phyloP scores from a whole-genome alignment of 2,329 filamentous ascomycete species.

The Xylaria arbuscula region DNA sequence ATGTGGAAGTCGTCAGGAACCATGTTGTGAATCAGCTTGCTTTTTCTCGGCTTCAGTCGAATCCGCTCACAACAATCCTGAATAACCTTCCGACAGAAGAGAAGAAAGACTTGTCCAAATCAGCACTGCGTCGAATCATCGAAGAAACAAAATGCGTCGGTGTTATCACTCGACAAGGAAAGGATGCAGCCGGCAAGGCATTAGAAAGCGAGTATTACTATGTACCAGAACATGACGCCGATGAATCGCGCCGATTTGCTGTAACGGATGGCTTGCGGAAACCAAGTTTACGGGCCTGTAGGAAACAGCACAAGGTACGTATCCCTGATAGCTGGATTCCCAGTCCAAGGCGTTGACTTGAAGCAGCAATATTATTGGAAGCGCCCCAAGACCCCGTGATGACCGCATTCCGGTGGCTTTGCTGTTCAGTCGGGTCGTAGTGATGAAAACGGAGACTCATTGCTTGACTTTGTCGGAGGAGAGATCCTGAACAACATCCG shows the following conservation, averaged over 20 bases:
- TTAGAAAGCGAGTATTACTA: conserved; percentile 99
- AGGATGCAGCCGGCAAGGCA: conserved; percentile 92
- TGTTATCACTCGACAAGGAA: conserved; percentile 88
- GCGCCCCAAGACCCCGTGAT: conserved; percentile 68
- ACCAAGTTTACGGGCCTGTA: conserved; percentile 86
- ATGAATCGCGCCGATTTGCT: conserved; percentile 80
- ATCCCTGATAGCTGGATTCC: conserved; percentile 27
- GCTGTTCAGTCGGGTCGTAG: neutral
- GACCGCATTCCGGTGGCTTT: conserved; percentile 1
- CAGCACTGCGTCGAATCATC: conserved; percentile 76
- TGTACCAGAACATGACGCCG: conserved; percentile 84
- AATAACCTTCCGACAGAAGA: conserved; percentile 80
- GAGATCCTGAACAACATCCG: conserved; percentile 8
- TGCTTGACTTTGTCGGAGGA: conserved; percentile 8
- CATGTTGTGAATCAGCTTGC: conserved; percentile 96
- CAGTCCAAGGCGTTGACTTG: conserved; percentile 40
- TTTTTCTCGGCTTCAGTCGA: conserved; percentile 91
- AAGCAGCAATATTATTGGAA: conserved; percentile 77
- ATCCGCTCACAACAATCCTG: conserved; percentile 88
- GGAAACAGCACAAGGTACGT: conserved; percentile 96
- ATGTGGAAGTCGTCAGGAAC: conserved; percentile 71
- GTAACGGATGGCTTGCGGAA: conserved; percentile 89
- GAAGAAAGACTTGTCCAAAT: conserved; percentile 68
- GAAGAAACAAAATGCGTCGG: conserved; percentile 83
- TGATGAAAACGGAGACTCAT: neutral